A percentile compares a stretch with the other conserved stretches of the same genome.
Conservation (phyloP, 495 filamentous ascomycete genomes). For the Penicillium roqueforti region DNA sequence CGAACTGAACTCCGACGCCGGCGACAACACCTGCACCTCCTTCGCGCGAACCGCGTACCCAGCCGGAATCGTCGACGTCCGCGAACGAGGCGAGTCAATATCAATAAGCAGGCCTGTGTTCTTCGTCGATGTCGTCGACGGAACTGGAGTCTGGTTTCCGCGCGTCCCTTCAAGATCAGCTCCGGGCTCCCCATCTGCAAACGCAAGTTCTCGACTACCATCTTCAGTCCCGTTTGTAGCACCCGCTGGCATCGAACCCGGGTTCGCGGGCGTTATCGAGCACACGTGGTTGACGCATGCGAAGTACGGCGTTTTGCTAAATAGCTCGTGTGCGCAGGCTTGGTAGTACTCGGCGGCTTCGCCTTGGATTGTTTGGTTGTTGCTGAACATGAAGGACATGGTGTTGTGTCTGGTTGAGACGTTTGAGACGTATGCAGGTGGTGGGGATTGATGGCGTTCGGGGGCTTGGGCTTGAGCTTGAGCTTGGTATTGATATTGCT, state of each 20-base stretch:
- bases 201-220: background rate
- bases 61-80: background rate
- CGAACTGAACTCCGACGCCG: slow-evolving; percentile 7
- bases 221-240: background rate
- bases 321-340: slow-evolving; percentile 49
- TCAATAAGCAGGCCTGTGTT: slow-evolving; percentile 28
- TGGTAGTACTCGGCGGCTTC: slow-evolving; percentile 52
- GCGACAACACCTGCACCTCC: slow-evolving; percentile 1
- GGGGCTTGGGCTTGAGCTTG: too few relatives aligned
- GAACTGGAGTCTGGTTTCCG: background rate
- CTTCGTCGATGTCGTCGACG: background rate
- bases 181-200: background rate
- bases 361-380: slow-evolving; percentile 31
- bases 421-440: slow-evolving; percentile 4
- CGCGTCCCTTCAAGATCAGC: background rate
- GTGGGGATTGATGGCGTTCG: slow-evolving; percentile 3
- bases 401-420: slow-evolving; percentile 7
- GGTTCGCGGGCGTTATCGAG: slow-evolving; percentile 32
- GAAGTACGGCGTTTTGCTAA: slow-evolving; percentile 47
- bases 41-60: slow-evolving; percentile 2
- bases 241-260: background rate
- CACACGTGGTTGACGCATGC: slow-evolving; percentile 48
- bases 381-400: slow-evolving; percentile 28
- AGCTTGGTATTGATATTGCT: background rate
- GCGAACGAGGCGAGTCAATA: slow-evolving; percentile 25